Base-by-base conservation (phyloP, 1,284 basidiomycete species). In the Fomitopsis pinicola region DNA sequence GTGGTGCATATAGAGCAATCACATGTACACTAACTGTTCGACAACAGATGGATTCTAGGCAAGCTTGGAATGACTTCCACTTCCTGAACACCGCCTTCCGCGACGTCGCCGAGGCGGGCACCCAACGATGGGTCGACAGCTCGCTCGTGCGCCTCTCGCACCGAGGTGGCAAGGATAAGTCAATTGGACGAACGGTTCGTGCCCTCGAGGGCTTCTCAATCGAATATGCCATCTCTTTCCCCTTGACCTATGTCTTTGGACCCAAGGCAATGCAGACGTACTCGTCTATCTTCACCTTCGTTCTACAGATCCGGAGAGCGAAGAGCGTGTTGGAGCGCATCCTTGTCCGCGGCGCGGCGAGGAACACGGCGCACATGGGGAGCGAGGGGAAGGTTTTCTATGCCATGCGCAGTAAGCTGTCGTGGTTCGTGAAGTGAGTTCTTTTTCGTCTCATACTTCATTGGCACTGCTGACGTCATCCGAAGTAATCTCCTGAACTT, bases 401-500 rank as follows among this genome's bases (percentile, higher is more conserved):
- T 72, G 85, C 85, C 0, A 82, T 93, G 75, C 76, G 91, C 62
- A 86, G 87, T 64, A 86, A 87, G 60, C 68, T 94, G 59, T 86
- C 84, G 56, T 95, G 93, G 93, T 87, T 94, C 65, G 80, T 92
- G 68, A 91, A 92, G 92, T 94, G 69, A 70, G 90, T 80, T 22
- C 48, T 45, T 42, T n/a, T 4, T 44, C 44, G 26, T 40, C 53
- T 33, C 59, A 26, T 30, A 14, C 36, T 19, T 30, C 22, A 40
- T 28, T 48, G 10, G 14, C 9, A 2, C 3, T 22, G 26, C 52
- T 52, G 14, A 53, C 40, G 14, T 28, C 10, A 33, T 8, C n/a
- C 19, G 0, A 66, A 95, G 92, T 66, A 86, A 85, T 0, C 67
- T 94, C 14, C 78, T 89, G 66, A 85, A 85, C 65, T 94, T 92